phyloP scores from a whole-genome alignment of 208 protist species.

The Trypanosoma rangeli region DNA sequence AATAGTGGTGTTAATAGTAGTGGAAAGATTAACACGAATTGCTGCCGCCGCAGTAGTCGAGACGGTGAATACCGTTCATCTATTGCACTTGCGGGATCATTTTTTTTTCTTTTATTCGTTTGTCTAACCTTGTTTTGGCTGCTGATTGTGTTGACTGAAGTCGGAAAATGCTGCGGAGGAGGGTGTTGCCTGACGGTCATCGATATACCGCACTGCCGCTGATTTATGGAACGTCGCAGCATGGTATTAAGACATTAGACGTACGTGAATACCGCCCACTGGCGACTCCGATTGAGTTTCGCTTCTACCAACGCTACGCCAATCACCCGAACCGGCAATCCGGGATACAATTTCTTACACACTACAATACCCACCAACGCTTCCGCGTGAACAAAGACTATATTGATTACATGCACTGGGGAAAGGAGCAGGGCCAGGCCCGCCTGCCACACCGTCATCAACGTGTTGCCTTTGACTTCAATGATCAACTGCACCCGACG shows the following conservation, averaged over 20 bases:
- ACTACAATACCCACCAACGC: conserved; percentile 89
- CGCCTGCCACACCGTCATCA: conserved; percentile 88
- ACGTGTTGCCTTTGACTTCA: conserved; percentile 90
- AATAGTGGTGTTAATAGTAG: conserved; percentile 4
- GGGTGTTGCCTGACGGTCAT: conserved; percentile 25
- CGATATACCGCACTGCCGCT: background rate
- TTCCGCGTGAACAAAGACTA: conserved; percentile 89
- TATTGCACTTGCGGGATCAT: no score
- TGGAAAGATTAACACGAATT: background rate
- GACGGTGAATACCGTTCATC: no score
- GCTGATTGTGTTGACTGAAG: background rate
- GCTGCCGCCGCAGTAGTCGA: no score
- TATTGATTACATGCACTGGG: conserved; percentile 93
- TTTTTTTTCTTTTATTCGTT: no score
- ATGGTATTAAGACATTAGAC: conserved; percentile 81
- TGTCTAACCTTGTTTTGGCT: no score
- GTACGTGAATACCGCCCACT: conserved; percentile 85
- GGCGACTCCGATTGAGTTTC: conserved; percentile 87
- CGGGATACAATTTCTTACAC: conserved; percentile 88
- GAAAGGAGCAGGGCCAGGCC: conserved; percentile 88
- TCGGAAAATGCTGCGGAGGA: conserved; percentile 38
- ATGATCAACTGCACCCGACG: conserved; percentile 83
- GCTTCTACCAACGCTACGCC: conserved; percentile 91
- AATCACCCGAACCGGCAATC: conserved; percentile 90
- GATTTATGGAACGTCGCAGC: conserved; percentile 27